Evolutionary conservation across 345 rosid species (phyloP), one percentile per base, ranked within the genome.

Genomic region (Excoecaria cochinchinensis): DNA sequence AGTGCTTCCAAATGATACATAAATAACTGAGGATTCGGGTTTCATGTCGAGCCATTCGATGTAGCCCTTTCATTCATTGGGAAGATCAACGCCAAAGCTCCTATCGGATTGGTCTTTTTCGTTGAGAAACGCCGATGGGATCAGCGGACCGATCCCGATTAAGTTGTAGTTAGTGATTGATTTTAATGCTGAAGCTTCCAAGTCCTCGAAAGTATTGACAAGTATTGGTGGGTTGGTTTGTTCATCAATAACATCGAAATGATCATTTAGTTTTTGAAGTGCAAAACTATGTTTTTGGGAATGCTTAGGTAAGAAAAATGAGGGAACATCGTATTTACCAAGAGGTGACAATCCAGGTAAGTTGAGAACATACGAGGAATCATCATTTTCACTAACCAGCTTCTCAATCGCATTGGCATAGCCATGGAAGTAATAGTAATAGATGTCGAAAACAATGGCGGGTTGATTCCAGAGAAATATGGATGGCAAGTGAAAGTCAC

Each of bases 171-270:
- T 74, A 48, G 70, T 78, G 25, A 84, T 67, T 1, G 87, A 75
- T 52, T 17, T 77, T 22, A 91, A 31, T 12, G 87, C 87, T 16
- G 86, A 87, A 0, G 67, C 67, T 72, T 91, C 97, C 39, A 91
- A 82, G 15, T 82, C 91, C 61, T 90, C 85, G 53, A 89, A 91
- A 0, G 89, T 87, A 52, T 91, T 91, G 62, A 90, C 80, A 7
- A 91, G 84, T 36, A 91, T 36, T 73, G 11, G 89, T 11, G 89
- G 82, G 70, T 80, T 80, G 51, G 51, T 42, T 52, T 87, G 91
- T 80, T 72, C 31, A 17, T 71, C 68, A 1, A 91, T 71, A 5
- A 25, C 60, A 52, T 84, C 84, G 1, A 89, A 12, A 3, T 89
- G 91, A 31, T 84, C 84, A 22, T 31, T 39, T 6, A 87, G 12